Evolutionary conservation across 495 filamentous ascomycete species (phyloP), one percentile per base, ranked within the genome.

Genomic region (Penicillium mononematosum): DNA sequence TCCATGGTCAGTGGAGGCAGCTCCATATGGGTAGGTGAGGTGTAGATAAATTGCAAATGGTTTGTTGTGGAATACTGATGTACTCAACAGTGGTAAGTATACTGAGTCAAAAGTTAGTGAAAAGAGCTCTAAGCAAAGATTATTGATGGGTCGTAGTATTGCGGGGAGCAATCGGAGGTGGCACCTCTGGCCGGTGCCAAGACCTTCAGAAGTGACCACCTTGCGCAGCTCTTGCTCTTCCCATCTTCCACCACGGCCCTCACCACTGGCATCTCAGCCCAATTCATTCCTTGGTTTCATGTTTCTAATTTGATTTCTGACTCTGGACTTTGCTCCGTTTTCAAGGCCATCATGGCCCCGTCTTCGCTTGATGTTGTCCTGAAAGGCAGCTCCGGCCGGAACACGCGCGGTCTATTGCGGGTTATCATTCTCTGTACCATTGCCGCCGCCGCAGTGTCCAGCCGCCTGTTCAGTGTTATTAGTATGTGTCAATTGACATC

Each of bases 381-480:
- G 55, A 81, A 88, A 75, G 85, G 87, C 62, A 81, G 78, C 63
- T 86, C 81, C 58, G 83, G 85, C 61, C 78, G 75, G 70, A 96
- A 85, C 71, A 90, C 92, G 50, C 88, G 94, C 66, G 88, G 90
- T 56, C 72, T 97, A 60, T 77, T 99, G 64, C 88, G 92, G 65
- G 83, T 97, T 58, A 85, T 96, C 70, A 98, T 99, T 79, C 86
- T 99, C 51, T 82, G 79, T 67, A 88, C 91, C 62, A 96, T 99
- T 72, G 95, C 95, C 60, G 92, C 83, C 48, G 93, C 93, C 45
- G 93, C 95, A 50, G 83, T 98, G 69, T 84, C 94, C 46, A 96
- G 92, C 80, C 90, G 95, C 66, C 80, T 99, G 53, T 99, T 99
- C 82, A 94, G 89, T 71, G 95, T 99, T 48, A 98, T 99, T 72